Evolutionary conservation across 2,329 filamentous ascomycete species (phyloP), one percentile per base, ranked within the genome.

Genomic region (Thermothelomyces thermophilus): DNA sequence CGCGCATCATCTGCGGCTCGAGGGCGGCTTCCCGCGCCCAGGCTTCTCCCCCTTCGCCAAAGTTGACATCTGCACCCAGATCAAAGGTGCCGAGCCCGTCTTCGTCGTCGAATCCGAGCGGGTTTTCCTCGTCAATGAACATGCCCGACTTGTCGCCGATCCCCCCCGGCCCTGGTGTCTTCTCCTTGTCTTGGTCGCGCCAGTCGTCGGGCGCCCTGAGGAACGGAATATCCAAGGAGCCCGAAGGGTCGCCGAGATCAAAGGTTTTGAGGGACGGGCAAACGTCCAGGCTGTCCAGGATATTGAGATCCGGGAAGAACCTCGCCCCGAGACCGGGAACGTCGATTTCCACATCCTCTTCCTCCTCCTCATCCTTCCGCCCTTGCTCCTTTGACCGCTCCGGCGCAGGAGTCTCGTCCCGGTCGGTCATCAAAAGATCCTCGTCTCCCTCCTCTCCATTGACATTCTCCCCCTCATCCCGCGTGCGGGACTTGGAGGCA

Each of bases 241-340:
- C 87, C 22, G 86, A 87, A 3, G 88, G 83, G 65, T 95, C 86
- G 20, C 91, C 90, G 0, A 98, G 76, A 59, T 95, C 90, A 61
- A 97, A 95, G 14, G 83, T 89, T 68, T 96, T 97, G 57, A 98
- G 76, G 0, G 91, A 96, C 0, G 91, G 91, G 62, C 93, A 98
- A 14, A 98, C 85, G 64, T 97, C 90, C 62, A 96, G 86, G 56
- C 84, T 82, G 50, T 95, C 90, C 6, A 98, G 74, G 7, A 72
- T 73, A 50, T 77, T 72, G 8, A 97, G 74, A 59, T 95, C 83
- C 0, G 90, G 86, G 63, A 98, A 94, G 73, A 95, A 98, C 51
- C 82, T 86, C 22, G 79, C 74, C 5, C 84, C 87, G 1, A 98
- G 77, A 1, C 80, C 74, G 20, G 72, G 73, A 31, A 97, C 77